A percentile compares a stretch with the other conserved stretches of the same genome.
phyloP scores from a whole-genome alignment of 331 rosid genomes.

The Rosa hybrid region DNA sequence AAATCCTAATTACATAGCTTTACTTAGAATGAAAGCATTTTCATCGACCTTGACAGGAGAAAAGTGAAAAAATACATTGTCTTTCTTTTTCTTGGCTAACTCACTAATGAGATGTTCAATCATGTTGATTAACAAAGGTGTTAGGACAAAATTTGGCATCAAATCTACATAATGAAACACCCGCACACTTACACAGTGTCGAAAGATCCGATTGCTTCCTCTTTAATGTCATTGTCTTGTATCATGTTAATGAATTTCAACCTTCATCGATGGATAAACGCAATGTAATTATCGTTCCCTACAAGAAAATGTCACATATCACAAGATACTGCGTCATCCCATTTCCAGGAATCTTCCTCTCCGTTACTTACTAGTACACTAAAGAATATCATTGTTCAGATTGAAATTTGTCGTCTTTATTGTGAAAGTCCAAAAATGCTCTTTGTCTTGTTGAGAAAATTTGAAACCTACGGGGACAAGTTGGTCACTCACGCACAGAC shows the following conservation, averaged over 20 bases:
- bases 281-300: neutral
- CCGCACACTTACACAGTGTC: neutral
- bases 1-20: neutral
- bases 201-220: neutral
- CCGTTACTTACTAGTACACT: neutral
- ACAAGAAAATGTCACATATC: neutral
- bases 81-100: neutral
- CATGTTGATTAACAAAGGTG: neutral
- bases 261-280: neutral
- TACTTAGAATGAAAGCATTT: no score
- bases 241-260: neutral
- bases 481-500: neutral
- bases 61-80: no score
- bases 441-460: neutral
- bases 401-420: neutral
- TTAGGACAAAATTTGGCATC: neutral
- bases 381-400: neutral
- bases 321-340: neutral
- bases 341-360: constrained; percentile 42
- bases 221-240: neutral
- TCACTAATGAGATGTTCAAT: neutral
- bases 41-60: no score
- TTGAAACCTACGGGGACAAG: neutral
- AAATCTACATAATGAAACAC: neutral
- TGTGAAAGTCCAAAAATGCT: neutral